Percentiles rank a stretch among this genome's conserved stretches.
These are phyloP conservation scores for Aureobasidium lini DNA, from an alignment of 2,329 filamentous ascomycete species.

Conservation along the genomic window DNA sequence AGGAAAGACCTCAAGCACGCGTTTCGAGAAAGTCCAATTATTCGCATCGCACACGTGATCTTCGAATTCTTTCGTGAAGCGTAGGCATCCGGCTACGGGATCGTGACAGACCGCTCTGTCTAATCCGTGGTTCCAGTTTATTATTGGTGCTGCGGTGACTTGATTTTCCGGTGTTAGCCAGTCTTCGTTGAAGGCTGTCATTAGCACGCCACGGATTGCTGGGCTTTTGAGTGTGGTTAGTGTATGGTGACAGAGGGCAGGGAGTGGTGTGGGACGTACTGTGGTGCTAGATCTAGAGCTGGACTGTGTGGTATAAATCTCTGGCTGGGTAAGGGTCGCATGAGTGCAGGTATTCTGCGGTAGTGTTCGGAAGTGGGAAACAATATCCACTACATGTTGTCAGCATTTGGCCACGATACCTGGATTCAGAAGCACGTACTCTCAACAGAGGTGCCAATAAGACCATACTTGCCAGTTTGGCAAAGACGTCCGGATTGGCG, in stretches of 20 bases:
- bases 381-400: conserved; percentile 5
- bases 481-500: conserved; percentile 1
- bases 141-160: background rate
- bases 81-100: background rate
- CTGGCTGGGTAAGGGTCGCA: conserved; percentile 8
- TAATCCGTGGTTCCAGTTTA: background rate
- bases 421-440: background rate
- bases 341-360: conserved; percentile 8
- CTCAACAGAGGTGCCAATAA: background rate
- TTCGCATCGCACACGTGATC: background rate
- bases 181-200: conserved; percentile 3
- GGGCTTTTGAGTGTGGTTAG: background rate
- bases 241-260: background rate
- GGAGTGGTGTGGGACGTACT: background rate
- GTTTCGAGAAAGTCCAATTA: conserved; percentile 6
- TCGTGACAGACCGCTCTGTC: background rate
- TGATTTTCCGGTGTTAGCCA: conserved; percentile 13
- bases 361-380: conserved; percentile 11
- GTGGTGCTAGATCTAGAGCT: conserved; percentile 9
- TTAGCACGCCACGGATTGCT: conserved; percentile 1
- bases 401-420: background rate
- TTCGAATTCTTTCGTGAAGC: conserved; percentile 5
- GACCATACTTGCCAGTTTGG: conserved; percentile 3
- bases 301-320: conserved; percentile 12
- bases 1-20: background rate